Conservation (phyloP, 1,284 basidiomycete genomes). For the Sporisorium iseilematis-ciliati region DNA sequence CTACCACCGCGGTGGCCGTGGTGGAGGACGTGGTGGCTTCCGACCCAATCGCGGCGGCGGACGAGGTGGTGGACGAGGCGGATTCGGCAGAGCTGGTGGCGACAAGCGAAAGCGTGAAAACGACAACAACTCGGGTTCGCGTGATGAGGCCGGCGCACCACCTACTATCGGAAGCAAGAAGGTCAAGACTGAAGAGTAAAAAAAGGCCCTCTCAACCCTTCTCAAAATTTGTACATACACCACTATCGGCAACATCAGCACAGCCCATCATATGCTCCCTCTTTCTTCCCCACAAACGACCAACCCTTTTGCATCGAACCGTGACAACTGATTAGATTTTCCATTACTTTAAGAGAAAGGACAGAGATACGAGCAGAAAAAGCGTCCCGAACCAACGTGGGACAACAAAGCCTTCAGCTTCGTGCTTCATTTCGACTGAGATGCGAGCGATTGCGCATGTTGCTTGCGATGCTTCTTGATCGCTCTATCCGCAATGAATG, state of each 20-base stretch:
- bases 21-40: slow-evolving; percentile 68
- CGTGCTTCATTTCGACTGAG: background rate
- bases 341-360: background rate
- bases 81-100: slow-evolving; percentile 50
- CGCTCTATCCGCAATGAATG: slow-evolving; percentile 50
- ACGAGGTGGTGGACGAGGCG: slow-evolving; percentile 64
- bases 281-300: no score
- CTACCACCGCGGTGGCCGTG: slow-evolving; percentile 65
- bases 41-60: slow-evolving; percentile 62
- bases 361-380: no score
- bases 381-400: no score
- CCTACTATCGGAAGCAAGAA: slow-evolving; percentile 51
- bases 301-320: no score
- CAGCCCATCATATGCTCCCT: no score
- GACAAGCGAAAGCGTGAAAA: slow-evolving; percentile 59
- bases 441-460: slow-evolving; percentile 21
- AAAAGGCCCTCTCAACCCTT: background rate
- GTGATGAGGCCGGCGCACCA: slow-evolving; percentile 36
- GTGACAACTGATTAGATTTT: background rate
- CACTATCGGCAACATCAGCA: no score
- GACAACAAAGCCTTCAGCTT: background rate
- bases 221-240: background rate
- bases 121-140: slow-evolving; percentile 11
- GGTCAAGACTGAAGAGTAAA: slow-evolving; percentile 44
- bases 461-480: slow-evolving; percentile 42